Evolutionary conservation across 2,329 filamentous ascomycete species (phyloP).

Genomic region (Periconia sp.): DNA sequence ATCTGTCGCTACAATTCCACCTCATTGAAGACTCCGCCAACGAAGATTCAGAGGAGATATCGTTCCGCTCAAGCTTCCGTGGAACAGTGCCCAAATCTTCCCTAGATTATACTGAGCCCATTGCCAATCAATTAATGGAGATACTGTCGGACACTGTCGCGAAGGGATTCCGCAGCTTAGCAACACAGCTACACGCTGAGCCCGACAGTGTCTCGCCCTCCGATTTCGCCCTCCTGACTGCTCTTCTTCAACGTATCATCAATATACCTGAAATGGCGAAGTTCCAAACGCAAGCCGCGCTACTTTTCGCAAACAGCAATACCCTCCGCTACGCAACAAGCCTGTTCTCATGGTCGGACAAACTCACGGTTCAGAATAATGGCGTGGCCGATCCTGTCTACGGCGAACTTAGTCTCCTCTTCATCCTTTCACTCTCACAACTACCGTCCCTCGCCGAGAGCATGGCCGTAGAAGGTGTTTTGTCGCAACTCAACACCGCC

Average conservation of each 20-base stretch:
- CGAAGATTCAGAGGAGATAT: conserved; percentile 20
- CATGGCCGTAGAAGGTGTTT: conserved; percentile 83
- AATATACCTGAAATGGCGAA: conserved; percentile 76
- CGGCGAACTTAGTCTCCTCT: conserved; percentile 87
- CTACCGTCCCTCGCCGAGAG: conserved; percentile 85
- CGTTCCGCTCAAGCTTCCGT: conserved; percentile 44
- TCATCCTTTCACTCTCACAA: conserved; percentile 85
- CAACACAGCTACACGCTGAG: conserved; percentile 80
- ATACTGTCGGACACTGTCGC: conserved; percentile 81
- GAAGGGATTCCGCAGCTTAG: conserved; percentile 80
- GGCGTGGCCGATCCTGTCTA: conserved; percentile 82
- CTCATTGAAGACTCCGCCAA: conserved; percentile 43
- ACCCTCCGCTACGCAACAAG: conserved; percentile 81
- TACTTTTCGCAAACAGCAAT: conserved; percentile 64
- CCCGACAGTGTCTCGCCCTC: conserved; percentile 70
- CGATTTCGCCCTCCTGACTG: conserved; percentile 86
- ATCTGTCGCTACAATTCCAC: conserved; percentile 77
- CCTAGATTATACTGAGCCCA: conserved; percentile 45
- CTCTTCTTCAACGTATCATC: conserved; percentile 83
- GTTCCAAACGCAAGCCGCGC: conserved; percentile 58
- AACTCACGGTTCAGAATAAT: conserved; percentile 64
- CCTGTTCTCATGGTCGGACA: conserved; percentile 93
- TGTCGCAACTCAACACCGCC: conserved; percentile 79
- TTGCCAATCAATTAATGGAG: conserved; percentile 66
- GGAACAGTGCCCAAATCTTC: conserved; percentile 46